These are phyloP conservation scores for Pseudomonodictys pantanalensis DNA, from an alignment of 495 filamentous ascomycete genomes.

Conservation along the genomic window DNA sequence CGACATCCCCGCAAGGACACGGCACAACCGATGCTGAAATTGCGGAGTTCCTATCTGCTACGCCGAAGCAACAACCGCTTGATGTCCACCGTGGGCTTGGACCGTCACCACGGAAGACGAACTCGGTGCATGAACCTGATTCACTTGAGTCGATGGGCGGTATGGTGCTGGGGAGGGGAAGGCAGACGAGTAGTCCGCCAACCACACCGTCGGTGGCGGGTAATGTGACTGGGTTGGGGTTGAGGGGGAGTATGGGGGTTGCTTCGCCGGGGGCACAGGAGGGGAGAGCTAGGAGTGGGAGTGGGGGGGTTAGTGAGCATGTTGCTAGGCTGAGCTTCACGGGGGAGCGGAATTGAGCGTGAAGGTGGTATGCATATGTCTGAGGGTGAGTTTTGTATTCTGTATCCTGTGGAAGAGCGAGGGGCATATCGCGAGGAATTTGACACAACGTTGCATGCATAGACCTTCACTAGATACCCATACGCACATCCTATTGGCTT, in stretches of 20 bases:
- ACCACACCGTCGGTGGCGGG: slow-evolving; percentile 13
- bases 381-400: background rate
- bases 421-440: too few relatives aligned
- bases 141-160: slow-evolving; percentile 19
- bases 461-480: too few relatives aligned
- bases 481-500: too few relatives aligned
- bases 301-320: slow-evolving; percentile 28
- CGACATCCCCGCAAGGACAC: background rate
- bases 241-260: slow-evolving; percentile 32
- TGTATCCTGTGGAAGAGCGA: background rate
- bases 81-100: slow-evolving; percentile 34
- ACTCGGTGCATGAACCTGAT: slow-evolving; percentile 14
- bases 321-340: slow-evolving; percentile 31
- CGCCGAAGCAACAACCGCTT: slow-evolving; percentile 22
- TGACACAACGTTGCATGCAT: too few relatives aligned
- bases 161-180: background rate
- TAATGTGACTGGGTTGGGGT: slow-evolving; percentile 28
- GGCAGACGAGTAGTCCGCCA: slow-evolving; percentile 6
- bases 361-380: background rate
- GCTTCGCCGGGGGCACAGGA: slow-evolving; percentile 1
- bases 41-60: slow-evolving; percentile 33
- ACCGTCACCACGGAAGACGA: slow-evolving; percentile 1
- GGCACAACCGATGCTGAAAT: slow-evolving; percentile 36
- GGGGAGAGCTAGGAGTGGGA: slow-evolving; percentile 24
- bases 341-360: slow-evolving; percentile 4